These are phyloP conservation scores for Suillus subaureus DNA, from an alignment of 768 basidiomycete species.

Conservation along the genomic window DNA sequence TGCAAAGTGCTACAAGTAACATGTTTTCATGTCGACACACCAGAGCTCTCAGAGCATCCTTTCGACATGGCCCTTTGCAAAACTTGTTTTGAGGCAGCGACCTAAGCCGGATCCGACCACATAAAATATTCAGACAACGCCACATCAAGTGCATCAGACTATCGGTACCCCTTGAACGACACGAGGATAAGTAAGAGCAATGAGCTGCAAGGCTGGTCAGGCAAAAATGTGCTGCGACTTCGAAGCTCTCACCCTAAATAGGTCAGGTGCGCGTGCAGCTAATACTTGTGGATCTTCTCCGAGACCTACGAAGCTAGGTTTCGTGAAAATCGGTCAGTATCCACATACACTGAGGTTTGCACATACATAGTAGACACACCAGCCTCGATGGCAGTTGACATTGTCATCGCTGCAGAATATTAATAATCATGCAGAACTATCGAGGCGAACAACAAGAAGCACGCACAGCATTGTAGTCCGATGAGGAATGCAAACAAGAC, in stretches of 20 bases:
- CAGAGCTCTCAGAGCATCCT: background rate
- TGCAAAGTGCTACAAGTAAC: background rate
- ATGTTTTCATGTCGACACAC: background rate
- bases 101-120: background rate
- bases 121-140: background rate
- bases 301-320: constrained; percentile 72
- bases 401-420: constrained; percentile 53
- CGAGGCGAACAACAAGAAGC: constrained; percentile 8
- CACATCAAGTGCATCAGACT: constrained; percentile 9
- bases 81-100: background rate
- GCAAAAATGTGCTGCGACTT: background rate
- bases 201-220: constrained; percentile 45
- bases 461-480: constrained; percentile 70
- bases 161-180: constrained; percentile 64
- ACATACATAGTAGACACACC: constrained; percentile 85
- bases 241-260: constrained; percentile 55
- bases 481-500: constrained; percentile 82
- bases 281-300: constrained; percentile 84
- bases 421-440: constrained; percentile 1
- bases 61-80: too few relatives aligned
- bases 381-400: constrained; percentile 77
- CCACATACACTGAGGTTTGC: background rate
- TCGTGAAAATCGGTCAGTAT: background rate
- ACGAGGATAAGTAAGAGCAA: constrained; percentile 66
- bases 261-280: constrained; percentile 67